Evolutionary conservation across 805 yeast species (phyloP).

Genomic region (Lipomyces orientalis): DNA sequence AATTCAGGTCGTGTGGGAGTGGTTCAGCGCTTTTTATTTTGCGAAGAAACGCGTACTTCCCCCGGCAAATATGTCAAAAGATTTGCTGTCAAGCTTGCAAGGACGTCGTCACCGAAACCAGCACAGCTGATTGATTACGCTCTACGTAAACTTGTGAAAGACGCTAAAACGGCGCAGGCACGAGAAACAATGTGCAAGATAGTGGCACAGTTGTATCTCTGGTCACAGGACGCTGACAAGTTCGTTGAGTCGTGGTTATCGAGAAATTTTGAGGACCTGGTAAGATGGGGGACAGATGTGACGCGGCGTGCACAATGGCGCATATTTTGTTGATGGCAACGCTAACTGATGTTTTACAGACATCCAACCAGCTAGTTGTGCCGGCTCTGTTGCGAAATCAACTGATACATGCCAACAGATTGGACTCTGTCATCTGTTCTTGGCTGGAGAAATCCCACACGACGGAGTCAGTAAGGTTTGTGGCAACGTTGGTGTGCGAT

Average conservation of each 20-base stretch:
- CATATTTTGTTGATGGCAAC: neutral
- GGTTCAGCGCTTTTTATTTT: too few relatives aligned
- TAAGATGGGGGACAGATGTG: neutral
- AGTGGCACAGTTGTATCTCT: neutral
- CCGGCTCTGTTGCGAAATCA: neutral
- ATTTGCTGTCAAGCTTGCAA: neutral
- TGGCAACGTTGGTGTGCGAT: neutral
- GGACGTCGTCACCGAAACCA: neutral
- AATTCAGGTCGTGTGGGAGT: too few relatives aligned
- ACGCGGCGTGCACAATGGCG: neutral
- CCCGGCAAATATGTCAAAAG: neutral
- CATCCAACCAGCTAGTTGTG: neutral
- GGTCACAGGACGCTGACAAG: neutral
- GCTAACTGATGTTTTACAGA: neutral
- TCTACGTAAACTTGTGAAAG: neutral
- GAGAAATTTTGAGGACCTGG: neutral
- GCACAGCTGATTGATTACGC: neutral
- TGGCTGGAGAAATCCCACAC: neutral
- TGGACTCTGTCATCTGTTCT: neutral
- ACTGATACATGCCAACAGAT: neutral
- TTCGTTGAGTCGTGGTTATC: neutral
- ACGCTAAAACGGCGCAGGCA: neutral
- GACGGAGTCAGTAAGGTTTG: neutral
- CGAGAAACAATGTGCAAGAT: neutral
- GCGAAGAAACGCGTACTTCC: too few relatives aligned